Base-by-base conservation (phyloP, 1,139 yeast genomes). In the Geotrichum citri-aurantii region DNA sequence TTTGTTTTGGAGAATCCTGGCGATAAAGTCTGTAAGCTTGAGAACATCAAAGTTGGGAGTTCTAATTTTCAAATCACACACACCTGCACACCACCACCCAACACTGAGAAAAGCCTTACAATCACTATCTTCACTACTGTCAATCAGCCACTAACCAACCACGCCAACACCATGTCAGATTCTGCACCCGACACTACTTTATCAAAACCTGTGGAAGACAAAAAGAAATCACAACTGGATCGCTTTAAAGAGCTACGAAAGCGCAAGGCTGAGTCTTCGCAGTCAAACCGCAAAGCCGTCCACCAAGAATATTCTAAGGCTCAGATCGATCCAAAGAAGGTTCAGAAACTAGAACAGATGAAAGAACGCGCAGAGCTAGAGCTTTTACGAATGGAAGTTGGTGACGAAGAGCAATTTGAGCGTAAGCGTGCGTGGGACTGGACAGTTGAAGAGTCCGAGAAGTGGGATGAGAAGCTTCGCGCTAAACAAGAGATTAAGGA, bases 401-500 rank as follows among this genome's bases (percentile, higher is more conserved):
- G 55, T 10, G 71, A 75, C 0, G 70, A 69, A 26, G 76, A 74
- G 17, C 77, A 76, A 54, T 73, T 69, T 61, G 79, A 77, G 26
- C 69, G 82, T 19, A 65, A 73, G 52, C 74, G 79, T 55, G 80
- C 81, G 4, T 74, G 87, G 77, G 81, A 80, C 55, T 88, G 87
- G 75, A 80, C 89, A 0, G 79, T 87, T 1, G 85, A 82, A 59
- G 88, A 89, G 58, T 80, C 83, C 57, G 89, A 85, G 64, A 75
- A 77, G 57, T 88, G 95, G 93, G 81, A 81, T 29, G 73, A 71
- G 46, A 79, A 76, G 62, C 71, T 73, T 56, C 70, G 69, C 44
- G 65, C 63, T 31, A 75, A 71, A 58, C 37, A 57, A 24, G 56
- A 58, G 53, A 1, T 63, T 0, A 62, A 64, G 14, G 64, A 67